Base-by-base conservation (phyloP, 1,139 yeast genomes). In the Yamadazyma dendronema region DNA sequence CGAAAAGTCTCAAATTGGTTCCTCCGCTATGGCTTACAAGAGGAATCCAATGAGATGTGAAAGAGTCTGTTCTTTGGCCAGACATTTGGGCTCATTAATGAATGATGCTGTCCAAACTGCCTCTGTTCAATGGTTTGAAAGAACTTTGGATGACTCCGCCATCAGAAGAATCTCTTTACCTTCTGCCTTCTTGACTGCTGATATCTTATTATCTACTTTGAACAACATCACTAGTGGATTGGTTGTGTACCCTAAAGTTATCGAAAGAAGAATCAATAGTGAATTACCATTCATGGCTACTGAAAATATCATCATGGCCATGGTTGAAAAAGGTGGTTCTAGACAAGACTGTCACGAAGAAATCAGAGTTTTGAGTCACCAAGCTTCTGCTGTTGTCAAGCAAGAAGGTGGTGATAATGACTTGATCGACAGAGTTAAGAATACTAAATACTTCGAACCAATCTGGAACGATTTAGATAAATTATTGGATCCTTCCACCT, bases 241-340 rank as follows among this genome's bases (percentile, higher is more conserved):
- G 48, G 98, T 94, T 38, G 98, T 92, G 33, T 92, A 94, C 70
- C 98, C 98, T 52, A 90, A 92, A 77, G 98, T 92, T 52, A 92
- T 92, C 58, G 96, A 85, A 71, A 85, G 97, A 74, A 85, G 97
- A 70, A 92, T 92, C 65, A 81, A 64, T 61, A 77, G 96, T 36
- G 98, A 94, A 67, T 77, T 92, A 57, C 99, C 99, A 52, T 92
- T 94, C 74, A 92, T 92, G 99, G 99, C 99, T 49, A 92, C 99
- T 38, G 99, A 92, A 70, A 92, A 92, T 68, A 81, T 92, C 61
- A 92, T 92, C 63, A 92, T 92, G 99, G 98, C 98, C 40, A 92
- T 92, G 97, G 98, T 92, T 42, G 95, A 89, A 67, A 84, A 84
- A 64, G 97, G 97, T 53, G 97, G 87, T 32, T 89, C 95, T 19